phyloP scores from a whole-genome alignment of 1,284 basidiomycete species.

The Pterula multifida region DNA sequence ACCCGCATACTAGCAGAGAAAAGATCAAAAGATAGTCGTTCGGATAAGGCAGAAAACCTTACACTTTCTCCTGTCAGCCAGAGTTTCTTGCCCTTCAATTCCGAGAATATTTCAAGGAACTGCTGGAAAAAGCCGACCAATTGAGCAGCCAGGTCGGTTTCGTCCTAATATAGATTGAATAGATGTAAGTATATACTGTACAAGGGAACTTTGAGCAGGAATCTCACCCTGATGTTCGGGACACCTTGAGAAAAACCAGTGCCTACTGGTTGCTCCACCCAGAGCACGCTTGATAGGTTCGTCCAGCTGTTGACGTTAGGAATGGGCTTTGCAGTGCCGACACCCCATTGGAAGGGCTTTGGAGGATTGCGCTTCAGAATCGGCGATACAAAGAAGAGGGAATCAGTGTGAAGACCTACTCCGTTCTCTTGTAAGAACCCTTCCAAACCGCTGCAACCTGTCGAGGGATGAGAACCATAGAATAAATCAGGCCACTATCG shows the following conservation, averaged over 20 bases:
- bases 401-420: constrained; percentile 16
- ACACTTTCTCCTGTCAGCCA: constrained; percentile 66
- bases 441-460: constrained; percentile 63
- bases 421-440: constrained; percentile 78
- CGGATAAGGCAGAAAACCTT: constrained; percentile 15
- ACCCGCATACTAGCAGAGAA: constrained; percentile 35
- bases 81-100: constrained; percentile 58
- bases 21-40: constrained; percentile 5
- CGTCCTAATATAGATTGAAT: constrained; percentile 16
- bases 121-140: constrained; percentile 62
- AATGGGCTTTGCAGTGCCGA: constrained; percentile 52
- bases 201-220: constrained; percentile 33
- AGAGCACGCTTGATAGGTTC: constrained; percentile 69
- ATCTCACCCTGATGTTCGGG: constrained; percentile 52
- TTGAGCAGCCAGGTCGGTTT: constrained; percentile 25
- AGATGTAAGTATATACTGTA: constrained; percentile 14
- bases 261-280: constrained; percentile 76
- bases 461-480: constrained; percentile 10
- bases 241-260: constrained; percentile 72
- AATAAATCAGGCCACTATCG: neutral
- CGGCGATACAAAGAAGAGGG: neutral
- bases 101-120: constrained; percentile 61
- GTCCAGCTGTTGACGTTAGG: constrained; percentile 71
- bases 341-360: constrained; percentile 58
- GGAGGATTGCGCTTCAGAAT: constrained; percentile 7